Evolutionary conservation across 495 filamentous ascomycete species (phyloP).

Genomic region (Daldinia loculata): DNA sequence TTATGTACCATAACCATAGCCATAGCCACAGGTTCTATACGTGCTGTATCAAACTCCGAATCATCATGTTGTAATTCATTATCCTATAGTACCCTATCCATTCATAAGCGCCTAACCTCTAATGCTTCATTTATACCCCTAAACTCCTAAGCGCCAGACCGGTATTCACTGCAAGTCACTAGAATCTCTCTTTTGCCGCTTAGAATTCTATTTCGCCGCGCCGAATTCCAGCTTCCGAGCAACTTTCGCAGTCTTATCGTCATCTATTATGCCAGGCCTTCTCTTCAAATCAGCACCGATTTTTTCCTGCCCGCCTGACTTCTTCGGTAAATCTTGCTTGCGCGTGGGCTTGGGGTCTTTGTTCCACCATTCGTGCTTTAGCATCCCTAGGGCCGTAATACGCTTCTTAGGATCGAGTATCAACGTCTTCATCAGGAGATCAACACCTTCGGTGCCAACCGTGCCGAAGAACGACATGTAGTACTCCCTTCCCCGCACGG

Average conservation of each 20-base stretch:
- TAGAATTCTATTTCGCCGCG: conserved; percentile 56
- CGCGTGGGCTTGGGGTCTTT: conserved; percentile 82
- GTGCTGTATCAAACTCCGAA: conserved; percentile 7
- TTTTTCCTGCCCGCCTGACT: conserved; percentile 71
- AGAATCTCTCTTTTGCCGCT: not conserved
- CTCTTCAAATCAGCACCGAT: conserved; percentile 86
- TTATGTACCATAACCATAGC: conserved; percentile 39
- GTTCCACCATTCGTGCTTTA: conserved; percentile 88
- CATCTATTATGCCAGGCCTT: conserved; percentile 75
- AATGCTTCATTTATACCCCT: not conserved
- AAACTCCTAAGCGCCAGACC: conserved; percentile 29
- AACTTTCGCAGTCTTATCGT: conserved; percentile 71
- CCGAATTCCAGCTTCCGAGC: conserved; percentile 90
- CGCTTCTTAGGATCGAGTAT: conserved; percentile 84
- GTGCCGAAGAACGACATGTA: conserved; percentile 78
- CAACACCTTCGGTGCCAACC: conserved; percentile 80
- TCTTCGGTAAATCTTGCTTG: conserved; percentile 80
- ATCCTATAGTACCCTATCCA: not conserved
- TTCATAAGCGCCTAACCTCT: conserved; percentile 10
- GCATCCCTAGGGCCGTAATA: conserved; percentile 74
- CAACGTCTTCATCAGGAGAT: conserved; percentile 87
- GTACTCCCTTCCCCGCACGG: conserved; percentile 71
- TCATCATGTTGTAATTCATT: conserved; percentile 8
- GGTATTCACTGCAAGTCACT: not conserved
- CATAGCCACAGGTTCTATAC: not conserved